These are phyloP conservation scores for Yamadazyma sp. DNA, from an alignment of 805 yeast genomes.

Conservation along the genomic window DNA sequence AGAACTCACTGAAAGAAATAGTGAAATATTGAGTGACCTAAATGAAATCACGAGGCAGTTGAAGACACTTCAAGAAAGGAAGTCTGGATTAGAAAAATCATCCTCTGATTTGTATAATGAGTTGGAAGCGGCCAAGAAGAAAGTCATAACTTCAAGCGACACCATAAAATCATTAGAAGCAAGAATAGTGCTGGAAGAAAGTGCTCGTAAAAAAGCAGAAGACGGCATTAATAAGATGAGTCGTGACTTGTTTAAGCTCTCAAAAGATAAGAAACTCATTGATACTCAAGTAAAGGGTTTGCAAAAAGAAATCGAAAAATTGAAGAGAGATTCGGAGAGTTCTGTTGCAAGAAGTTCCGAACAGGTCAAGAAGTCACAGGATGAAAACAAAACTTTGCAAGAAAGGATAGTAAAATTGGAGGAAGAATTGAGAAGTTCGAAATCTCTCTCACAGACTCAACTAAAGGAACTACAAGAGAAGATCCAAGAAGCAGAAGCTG, in stretches of 20 bases:
- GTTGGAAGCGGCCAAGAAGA: conserved; percentile 30
- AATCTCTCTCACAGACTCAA: conserved; percentile 18
- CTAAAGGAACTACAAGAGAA: conserved; percentile 22
- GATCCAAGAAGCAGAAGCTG: conserved; percentile 28
- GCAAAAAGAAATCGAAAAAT: conserved; percentile 40
- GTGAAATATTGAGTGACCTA: conserved; percentile 16
- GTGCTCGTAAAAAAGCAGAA: conserved; percentile 65
- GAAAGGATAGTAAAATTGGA: conserved; percentile 23
- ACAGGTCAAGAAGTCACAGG: conserved; percentile 20
- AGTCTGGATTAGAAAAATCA: conserved; percentile 28
- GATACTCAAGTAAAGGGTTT: conserved; percentile 42
- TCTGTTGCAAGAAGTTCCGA: conserved; percentile 22
- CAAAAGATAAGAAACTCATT: conserved; percentile 55
- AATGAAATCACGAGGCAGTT: conserved; percentile 18
- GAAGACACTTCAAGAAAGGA: conserved; percentile 27
- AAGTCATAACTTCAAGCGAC: conserved; percentile 24
- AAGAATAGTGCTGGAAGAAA: conserved; percentile 33
- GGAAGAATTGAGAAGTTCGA: conserved; percentile 21
- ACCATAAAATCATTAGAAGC: conserved; percentile 27
- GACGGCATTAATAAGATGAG: conserved; percentile 90
- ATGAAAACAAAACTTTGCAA: conserved; percentile 25
- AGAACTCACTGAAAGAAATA: conserved; percentile 20
- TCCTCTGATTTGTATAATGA: conserved; percentile 32
- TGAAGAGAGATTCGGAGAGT: conserved; percentile 35
- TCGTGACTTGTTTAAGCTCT: conserved; percentile 69